Evolutionary conservation across 371 early-diverging fungal species (phyloP), one percentile per base, ranked within the genome.

Genomic region (Circinella umbellata): DNA sequence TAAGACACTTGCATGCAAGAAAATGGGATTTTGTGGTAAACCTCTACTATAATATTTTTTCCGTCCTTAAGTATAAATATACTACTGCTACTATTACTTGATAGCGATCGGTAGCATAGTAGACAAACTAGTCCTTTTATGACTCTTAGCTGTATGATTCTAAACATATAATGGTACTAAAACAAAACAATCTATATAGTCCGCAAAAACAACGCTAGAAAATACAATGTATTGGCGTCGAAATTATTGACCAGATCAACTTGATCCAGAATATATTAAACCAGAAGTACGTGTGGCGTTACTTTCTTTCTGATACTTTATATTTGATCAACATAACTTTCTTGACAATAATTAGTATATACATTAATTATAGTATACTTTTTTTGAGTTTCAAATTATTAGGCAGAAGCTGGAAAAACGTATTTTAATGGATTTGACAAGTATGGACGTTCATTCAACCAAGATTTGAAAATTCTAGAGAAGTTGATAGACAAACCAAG

Each of bases 401-500:
- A 90, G 88, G 85, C 90, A 20, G 78, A 84, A 14, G 88, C 91
- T 1, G 98, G 96, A 42, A 97, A 97, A 81, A 83, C 90, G 79
- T 89, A 91, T 67, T 79, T 90, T 53, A 89, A 91, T 70, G 96
- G 96, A 35, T 94, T 90, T 68, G 90, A 93, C 76, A 80, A 73
- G 36, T 72, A 77, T 17, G 92, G 93, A 1, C 82, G 90, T 14
- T 91, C 93, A 88, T 95, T 88, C 83, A 86, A 68, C 89, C 91
- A 17, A 78, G 90, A 51, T 73, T 84, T 17, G 89, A 97, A 74
- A 94, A 94, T 78, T 95, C 95, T 1, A 90, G 89, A 49, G 91
- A 91, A 39, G 88, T 86, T 4, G 88, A 91, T 20, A 76, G 84
- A 4, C 94, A 96, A 80, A 77, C 96, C 37, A 85, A 90, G 36